phyloP scores from a whole-genome alignment of 1,284 basidiomycete genomes.

The Salmacisia buchloeana region DNA sequence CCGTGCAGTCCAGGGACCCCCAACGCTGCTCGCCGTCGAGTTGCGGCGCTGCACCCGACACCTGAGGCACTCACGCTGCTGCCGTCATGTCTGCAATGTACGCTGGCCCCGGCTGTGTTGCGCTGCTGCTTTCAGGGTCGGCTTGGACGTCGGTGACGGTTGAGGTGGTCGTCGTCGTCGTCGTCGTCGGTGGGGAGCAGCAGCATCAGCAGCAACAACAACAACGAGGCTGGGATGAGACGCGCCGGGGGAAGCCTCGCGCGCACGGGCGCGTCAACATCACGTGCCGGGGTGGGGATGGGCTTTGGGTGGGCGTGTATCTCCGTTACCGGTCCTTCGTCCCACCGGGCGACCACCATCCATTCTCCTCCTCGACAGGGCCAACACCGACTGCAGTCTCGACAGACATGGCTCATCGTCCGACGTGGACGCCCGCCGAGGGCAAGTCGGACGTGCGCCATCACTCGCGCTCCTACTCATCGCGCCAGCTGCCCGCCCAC shows the following conservation, averaged over 20 bases:
- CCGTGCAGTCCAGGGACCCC: background rate
- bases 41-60: background rate
- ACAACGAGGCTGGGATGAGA: too few relatives aligned
- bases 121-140: too few relatives aligned
- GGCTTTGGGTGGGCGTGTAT: background rate
- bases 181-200: too few relatives aligned
- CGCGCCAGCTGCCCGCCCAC: constrained; percentile 30
- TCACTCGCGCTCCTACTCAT: constrained; percentile 19
- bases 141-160: too few relatives aligned
- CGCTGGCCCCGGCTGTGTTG: too few relatives aligned
- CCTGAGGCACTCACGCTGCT: background rate
- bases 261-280: too few relatives aligned
- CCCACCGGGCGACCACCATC: constrained; percentile 1
- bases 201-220: too few relatives aligned
- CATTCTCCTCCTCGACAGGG: background rate
- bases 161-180: too few relatives aligned
- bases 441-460: constrained; percentile 31
- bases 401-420: constrained; percentile 29
- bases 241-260: too few relatives aligned
- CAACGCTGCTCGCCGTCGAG: background rate
- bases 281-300: too few relatives aligned
- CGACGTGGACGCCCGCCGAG: constrained; percentile 42
- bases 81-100: background rate
- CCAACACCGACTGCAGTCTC: constrained; percentile 14
- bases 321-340: background rate